Evolutionary conservation across 768 basidiomycete species (phyloP), one percentile per base, ranked within the genome.

Genomic region (Suillus cothurnatus): DNA sequence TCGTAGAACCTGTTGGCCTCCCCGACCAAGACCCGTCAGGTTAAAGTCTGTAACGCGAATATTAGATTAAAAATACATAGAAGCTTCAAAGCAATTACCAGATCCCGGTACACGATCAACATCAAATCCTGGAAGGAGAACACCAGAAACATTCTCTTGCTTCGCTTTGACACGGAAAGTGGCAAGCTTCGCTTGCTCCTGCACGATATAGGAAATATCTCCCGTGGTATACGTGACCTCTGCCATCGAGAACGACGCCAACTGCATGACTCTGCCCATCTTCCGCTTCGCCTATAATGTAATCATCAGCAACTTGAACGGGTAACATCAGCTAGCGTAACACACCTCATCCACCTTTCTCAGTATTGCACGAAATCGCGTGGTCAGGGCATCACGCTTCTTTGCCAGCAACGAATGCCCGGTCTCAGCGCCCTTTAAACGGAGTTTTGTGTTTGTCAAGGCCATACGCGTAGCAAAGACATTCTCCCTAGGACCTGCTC

Each of bases 201-300:
- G 97, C 6, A 99, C 95, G 68, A 97, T 92, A 79, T 99, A 99
- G 55, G 94, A 88, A 73, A 99, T 99, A 74, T 99, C 97, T 69
- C 94, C 94, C 11, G 97, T 97, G 39, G 96, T 89, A 80, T 99
- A 99, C 23, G 96, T 97, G 69, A 99, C 97, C 78, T 99, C 97
- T 0, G 97, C 97, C 81, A 99, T 91, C 50, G 96, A 97, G 84
- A 99, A 97, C 49, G 97, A 99, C 31, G 97, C 97, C 60, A 99
- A 85, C 77, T 99, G 97, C 90, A 99, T 97, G 31, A 99, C 96
- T 65, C 93, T 86, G 36, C 97, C 97, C 97, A 99, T 99, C 81
- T 98, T 96, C 65, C 95, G 88, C 78, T 99, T 99, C 12, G 97
- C 97, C 96, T 99, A 64, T 23, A 23, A 68, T 66, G 67, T 6